Evolutionary conservation across 163 green algal species (phyloP).

Genomic region (Chloromonas sp.): DNA sequence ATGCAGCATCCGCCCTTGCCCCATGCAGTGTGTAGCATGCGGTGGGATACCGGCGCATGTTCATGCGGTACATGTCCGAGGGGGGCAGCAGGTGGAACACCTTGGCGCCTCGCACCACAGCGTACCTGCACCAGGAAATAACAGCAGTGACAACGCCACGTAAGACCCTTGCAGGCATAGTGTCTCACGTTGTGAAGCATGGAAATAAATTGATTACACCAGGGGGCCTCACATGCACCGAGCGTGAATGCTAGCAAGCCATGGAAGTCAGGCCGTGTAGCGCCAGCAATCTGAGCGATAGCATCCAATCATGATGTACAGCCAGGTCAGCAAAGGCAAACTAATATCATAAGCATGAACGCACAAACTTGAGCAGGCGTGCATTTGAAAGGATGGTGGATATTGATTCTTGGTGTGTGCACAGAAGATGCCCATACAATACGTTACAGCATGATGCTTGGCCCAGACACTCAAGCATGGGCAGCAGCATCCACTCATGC

Average conservation of each 20-base stretch:
- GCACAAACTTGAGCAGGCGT: background rate
- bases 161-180: background rate
- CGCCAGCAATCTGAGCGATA: background rate
- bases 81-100: constrained; percentile 75
- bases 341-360: background rate
- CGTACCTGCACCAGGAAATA: constrained; percentile 57
- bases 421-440: background rate
- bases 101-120: constrained; percentile 66
- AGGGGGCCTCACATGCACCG: too few species aligned
- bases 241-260: too few species aligned
- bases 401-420: too few species aligned
- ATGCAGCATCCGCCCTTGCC: too few species aligned
- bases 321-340: background rate
- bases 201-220: too few species aligned
- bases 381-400: background rate
- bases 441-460: too few species aligned
- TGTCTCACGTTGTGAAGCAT: background rate
- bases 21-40: too few species aligned
- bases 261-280: too few species aligned
- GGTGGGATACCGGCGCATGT: background rate
- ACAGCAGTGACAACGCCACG: background rate
- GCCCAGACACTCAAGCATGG: too few species aligned
- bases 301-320: background rate
- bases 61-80: constrained; percentile 59
- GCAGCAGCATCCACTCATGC: too few species aligned